Evolutionary conservation across 2,329 filamentous ascomycete species (phyloP).

Genomic region (Corniculantispora saksenae): DNA sequence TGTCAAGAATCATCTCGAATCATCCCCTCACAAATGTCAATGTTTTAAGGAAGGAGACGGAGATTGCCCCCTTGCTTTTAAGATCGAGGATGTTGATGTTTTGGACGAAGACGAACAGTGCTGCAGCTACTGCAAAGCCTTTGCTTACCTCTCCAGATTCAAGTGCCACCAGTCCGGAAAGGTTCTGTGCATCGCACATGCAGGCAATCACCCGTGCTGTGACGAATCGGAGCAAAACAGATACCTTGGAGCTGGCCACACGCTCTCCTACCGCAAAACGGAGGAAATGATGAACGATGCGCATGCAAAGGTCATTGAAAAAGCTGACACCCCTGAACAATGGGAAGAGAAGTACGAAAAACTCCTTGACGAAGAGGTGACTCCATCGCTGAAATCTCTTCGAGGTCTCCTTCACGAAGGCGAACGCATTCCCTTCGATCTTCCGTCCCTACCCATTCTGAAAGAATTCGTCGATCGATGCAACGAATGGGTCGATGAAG

Average conservation of each 20-base stretch:
- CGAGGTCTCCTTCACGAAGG: conserved; percentile 86
- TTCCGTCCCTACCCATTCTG: conserved; percentile 79
- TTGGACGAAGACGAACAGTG: conserved; percentile 93
- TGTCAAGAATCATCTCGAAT: conserved; percentile 62
- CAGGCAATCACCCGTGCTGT: conserved; percentile 80
- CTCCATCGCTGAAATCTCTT: conserved; percentile 82
- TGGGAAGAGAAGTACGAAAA: conserved; percentile 92
- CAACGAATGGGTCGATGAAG: conserved; percentile 97
- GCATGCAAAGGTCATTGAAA: conserved; percentile 79
- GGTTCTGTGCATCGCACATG: conserved; percentile 79
- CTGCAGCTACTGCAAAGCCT: conserved; percentile 89
- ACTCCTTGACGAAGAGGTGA: conserved; percentile 78
- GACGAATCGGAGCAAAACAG: conserved; percentile 65
- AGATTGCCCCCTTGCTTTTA: conserved; percentile 61
- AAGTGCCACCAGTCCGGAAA: conserved; percentile 81
- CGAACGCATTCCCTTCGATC: conserved; percentile 90
- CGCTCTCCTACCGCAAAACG: conserved; percentile 74
- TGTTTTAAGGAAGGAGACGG: conserved; percentile 45
- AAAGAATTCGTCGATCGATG: conserved; percentile 91
- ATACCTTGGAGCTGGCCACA: conserved; percentile 69
- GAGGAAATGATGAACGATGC: conserved; percentile 67
- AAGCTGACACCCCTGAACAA: conserved; percentile 78
- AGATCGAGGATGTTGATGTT: conserved; percentile 71
- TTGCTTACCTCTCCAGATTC: conserved; percentile 87
- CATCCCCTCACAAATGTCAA: conserved; percentile 54